Percentiles rank a stretch among this genome's conserved stretches.
Evolutionary conservation across 2,329 filamentous ascomycete genomes (phyloP).

Genomic region (Biscogniauxia marginata): DNA sequence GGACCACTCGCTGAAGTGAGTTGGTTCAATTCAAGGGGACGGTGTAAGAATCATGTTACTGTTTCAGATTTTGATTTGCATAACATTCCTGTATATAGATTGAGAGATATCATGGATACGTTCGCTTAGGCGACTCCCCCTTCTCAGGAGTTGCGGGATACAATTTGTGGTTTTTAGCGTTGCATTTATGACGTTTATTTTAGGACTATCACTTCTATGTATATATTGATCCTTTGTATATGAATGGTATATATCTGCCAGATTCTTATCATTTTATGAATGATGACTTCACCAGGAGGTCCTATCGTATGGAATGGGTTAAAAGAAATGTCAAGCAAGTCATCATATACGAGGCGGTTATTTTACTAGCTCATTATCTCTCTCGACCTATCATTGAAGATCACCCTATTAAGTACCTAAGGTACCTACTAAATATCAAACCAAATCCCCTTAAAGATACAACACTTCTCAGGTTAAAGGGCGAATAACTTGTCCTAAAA

Average conservation of each 20-base stretch:
- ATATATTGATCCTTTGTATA: slow-evolving; percentile 6
- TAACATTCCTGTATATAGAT: not conserved
- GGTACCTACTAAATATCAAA: too few species aligned
- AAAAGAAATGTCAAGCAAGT: too few species aligned
- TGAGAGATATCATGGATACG: slow-evolving; percentile 3
- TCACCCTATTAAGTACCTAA: too few species aligned
- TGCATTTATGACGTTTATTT: not conserved
- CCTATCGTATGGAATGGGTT: too few species aligned
- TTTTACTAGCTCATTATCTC: too few species aligned
- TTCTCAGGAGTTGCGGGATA: not conserved
- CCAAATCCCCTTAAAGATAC: too few species aligned
- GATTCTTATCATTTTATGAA: not conserved
- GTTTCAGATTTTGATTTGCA: slow-evolving; percentile 1
- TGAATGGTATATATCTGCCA: slow-evolving; percentile 1
- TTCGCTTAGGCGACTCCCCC: not conserved
- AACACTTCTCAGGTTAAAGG: too few species aligned
- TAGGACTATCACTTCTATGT: slow-evolving; percentile 7
- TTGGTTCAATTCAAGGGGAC: not conserved
- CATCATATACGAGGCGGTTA: too few species aligned
- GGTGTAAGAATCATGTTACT: not conserved
- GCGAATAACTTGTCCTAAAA: too few species aligned
- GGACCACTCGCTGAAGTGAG: not conserved
- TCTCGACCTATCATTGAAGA: too few species aligned
- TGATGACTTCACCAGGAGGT: too few species aligned
- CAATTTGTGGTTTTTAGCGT: not conserved